phyloP scores from a whole-genome alignment of 2,329 filamentous ascomycete species.

The Albifimbria verrucaria region DNA sequence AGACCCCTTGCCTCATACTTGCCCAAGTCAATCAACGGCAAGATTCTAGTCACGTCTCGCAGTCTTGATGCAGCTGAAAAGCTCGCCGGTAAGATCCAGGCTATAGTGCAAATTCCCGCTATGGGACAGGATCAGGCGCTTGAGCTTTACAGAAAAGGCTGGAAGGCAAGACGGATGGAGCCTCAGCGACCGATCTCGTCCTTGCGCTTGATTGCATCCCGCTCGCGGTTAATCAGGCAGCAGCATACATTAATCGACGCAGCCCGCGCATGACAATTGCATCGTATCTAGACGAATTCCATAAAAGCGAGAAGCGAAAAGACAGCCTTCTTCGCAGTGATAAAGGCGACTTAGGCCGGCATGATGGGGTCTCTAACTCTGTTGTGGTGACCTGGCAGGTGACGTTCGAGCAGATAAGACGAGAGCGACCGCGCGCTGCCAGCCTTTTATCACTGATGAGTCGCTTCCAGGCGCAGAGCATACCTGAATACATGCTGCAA shows the following conservation, averaged over 20 bases:
- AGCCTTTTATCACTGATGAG: constrained; percentile 43
- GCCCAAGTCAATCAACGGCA: constrained; percentile 10
- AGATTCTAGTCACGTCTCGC: constrained; percentile 14
- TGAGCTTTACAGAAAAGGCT: constrained; percentile 7
- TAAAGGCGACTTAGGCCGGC: constrained; percentile 7
- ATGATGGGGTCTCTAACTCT: constrained; percentile 18
- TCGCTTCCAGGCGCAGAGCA: constrained; percentile 40
- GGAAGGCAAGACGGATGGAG: background rate
- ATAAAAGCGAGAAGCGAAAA: constrained; percentile 20
- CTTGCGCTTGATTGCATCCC: constrained; percentile 19
- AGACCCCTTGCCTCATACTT: constrained; percentile 12
- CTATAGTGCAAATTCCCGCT: constrained; percentile 2
- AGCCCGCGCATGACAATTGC: constrained; percentile 16
- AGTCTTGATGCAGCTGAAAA: constrained; percentile 12
- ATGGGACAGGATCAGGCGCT: constrained; percentile 5
- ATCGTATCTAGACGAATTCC: constrained; percentile 26
- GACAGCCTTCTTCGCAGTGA: constrained; percentile 14
- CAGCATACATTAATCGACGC: constrained; percentile 20
- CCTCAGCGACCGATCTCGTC: constrained; percentile 1
- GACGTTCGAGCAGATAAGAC: constrained; percentile 29
- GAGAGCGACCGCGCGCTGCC: constrained; percentile 29
- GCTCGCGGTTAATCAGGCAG: constrained; percentile 23
- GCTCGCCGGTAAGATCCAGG: constrained; percentile 8
- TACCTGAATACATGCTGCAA: constrained; percentile 23
- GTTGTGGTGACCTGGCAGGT: constrained; percentile 24